Conservation (phyloP, 169 alveolate genomes). For the Fabrea salina region DNA sequence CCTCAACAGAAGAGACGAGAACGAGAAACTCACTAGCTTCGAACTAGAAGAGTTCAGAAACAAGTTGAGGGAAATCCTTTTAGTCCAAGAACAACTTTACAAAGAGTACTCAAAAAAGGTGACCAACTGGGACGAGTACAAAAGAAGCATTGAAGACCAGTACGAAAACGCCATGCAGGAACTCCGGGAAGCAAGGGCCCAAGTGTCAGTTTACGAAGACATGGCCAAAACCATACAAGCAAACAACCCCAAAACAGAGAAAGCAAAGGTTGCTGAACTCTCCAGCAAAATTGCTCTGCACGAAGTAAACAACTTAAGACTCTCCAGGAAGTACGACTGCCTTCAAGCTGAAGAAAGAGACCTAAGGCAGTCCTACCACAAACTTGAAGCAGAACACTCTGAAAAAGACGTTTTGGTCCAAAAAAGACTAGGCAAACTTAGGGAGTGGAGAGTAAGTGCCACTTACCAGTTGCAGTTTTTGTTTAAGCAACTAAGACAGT, state of each 20-base stretch:
- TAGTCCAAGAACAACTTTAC: constrained; percentile 56
- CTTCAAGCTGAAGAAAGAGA: constrained; percentile 48
- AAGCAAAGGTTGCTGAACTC: constrained; percentile 38
- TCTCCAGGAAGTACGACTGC: constrained; percentile 46
- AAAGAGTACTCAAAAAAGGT: constrained; percentile 33
- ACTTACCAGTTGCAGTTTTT: constrained; percentile 45
- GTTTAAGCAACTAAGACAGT: constrained; percentile 40
- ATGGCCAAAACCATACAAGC: constrained; percentile 29
- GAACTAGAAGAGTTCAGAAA: constrained; percentile 51
- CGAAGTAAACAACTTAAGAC: constrained; percentile 48
- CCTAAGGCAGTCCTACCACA: constrained; percentile 46
- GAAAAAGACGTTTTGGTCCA: constrained; percentile 49
- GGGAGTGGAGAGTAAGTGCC: constrained; percentile 52
- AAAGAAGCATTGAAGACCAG: background rate
- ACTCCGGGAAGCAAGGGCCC: constrained; percentile 30
- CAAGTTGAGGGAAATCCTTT: constrained; percentile 43
- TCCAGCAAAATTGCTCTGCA: constrained; percentile 44
- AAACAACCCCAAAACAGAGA: background rate
- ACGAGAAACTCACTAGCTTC: constrained; percentile 8
- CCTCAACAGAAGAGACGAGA: constrained; percentile 41
- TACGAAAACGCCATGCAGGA: constrained; percentile 20
- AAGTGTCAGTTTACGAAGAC: constrained; percentile 11
- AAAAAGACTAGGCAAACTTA: constrained; percentile 43
- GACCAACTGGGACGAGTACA: constrained; percentile 28
- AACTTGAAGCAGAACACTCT: constrained; percentile 49